phyloP scores from a whole-genome alignment of 164 flowering plant genomes.

The Annona squamosa region DNA sequence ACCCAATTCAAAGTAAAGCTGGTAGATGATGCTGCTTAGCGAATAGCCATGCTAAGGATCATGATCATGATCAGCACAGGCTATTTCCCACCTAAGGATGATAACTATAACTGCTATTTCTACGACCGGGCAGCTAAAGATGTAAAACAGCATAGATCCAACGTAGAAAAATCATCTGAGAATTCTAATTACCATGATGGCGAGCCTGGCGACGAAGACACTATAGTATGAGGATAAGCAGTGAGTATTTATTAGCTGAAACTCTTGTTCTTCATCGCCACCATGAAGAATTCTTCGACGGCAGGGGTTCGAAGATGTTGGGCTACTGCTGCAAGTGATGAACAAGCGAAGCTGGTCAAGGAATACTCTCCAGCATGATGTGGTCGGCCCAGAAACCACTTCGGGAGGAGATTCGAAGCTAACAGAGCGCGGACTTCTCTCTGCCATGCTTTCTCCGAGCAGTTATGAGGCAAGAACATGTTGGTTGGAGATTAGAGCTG shows the following conservation, averaged over 20 bases:
- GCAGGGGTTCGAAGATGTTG: slow-evolving; percentile 12
- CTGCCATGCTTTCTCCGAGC: slow-evolving; percentile 7
- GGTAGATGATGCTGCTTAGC: no score
- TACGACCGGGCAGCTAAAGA: background rate
- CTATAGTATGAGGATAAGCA: slow-evolving; percentile 90
- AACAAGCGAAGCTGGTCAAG: slow-evolving; percentile 23
- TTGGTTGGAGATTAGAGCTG: background rate
- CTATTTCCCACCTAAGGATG: background rate
- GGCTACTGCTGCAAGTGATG: slow-evolving; percentile 19
- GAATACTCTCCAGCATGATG: slow-evolving; percentile 20
- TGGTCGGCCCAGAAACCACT: slow-evolving; percentile 13
- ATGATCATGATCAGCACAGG: no score
- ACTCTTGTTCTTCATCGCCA: slow-evolving; percentile 48
- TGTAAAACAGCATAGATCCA: background rate
- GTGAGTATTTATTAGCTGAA: slow-evolving; percentile 41
- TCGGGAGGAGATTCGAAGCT: slow-evolving; percentile 26
- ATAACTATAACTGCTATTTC: background rate
- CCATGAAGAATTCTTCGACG: slow-evolving; percentile 33
- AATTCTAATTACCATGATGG: slow-evolving; percentile 64
- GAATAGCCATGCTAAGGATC: background rate
- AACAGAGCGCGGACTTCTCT: slow-evolving; percentile 13
- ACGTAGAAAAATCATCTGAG: background rate
- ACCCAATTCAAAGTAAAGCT: no score
- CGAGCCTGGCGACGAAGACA: slow-evolving; percentile 87
- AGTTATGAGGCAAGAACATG: background rate